Percentiles rank a stretch among this genome's conserved stretches.
Conservation (phyloP, 495 filamentous ascomycete species). For the Cercophora newfieldiana region DNA sequence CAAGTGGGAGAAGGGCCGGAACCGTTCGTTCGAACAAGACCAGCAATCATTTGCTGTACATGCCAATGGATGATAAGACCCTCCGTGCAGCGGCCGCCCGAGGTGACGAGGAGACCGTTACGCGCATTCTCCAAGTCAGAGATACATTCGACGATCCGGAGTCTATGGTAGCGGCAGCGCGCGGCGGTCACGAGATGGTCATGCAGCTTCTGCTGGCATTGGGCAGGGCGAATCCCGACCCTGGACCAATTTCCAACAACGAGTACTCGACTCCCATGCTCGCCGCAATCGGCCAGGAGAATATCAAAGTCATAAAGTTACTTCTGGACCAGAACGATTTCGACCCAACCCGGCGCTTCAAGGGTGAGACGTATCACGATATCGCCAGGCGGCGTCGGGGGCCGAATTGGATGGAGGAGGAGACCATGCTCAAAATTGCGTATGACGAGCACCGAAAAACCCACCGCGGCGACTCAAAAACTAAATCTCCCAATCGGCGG, state of each 20-base stretch:
- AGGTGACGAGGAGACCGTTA: slow-evolving; percentile 79
- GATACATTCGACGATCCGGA: slow-evolving; percentile 70
- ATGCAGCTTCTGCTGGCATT: slow-evolving; percentile 83
- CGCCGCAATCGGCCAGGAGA: slow-evolving; percentile 88
- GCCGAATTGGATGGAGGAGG: slow-evolving; percentile 86
- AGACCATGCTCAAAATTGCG: slow-evolving; percentile 74
- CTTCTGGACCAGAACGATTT: slow-evolving; percentile 77
- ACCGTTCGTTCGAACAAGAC: slow-evolving; percentile 55
- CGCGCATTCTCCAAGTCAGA: slow-evolving; percentile 75
- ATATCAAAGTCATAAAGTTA: slow-evolving; percentile 75
- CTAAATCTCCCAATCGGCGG: slow-evolving; percentile 55
- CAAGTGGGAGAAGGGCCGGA: slow-evolving; percentile 41
- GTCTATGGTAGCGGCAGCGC: slow-evolving; percentile 85
- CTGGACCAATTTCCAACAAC: slow-evolving; percentile 55
- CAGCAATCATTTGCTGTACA: slow-evolving; percentile 55
- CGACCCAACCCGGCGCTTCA: slow-evolving; percentile 70
- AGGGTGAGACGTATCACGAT: slow-evolving; percentile 78
- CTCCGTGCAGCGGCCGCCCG: slow-evolving; percentile 77
- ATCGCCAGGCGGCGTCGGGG: slow-evolving; percentile 79
- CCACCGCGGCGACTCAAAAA: slow-evolving; percentile 44
- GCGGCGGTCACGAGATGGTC: slow-evolving; percentile 84
- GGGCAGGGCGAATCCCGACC: slow-evolving; percentile 77
- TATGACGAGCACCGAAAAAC: slow-evolving; percentile 64
- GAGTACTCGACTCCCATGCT: slow-evolving; percentile 87
- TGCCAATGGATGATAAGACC: slow-evolving; percentile 64